Percentiles rank a stretch among this genome's conserved stretches.
These are phyloP conservation scores for Talaromyces wortmannii DNA, from an alignment of 495 filamentous ascomycete genomes.

Conservation along the genomic window DNA sequence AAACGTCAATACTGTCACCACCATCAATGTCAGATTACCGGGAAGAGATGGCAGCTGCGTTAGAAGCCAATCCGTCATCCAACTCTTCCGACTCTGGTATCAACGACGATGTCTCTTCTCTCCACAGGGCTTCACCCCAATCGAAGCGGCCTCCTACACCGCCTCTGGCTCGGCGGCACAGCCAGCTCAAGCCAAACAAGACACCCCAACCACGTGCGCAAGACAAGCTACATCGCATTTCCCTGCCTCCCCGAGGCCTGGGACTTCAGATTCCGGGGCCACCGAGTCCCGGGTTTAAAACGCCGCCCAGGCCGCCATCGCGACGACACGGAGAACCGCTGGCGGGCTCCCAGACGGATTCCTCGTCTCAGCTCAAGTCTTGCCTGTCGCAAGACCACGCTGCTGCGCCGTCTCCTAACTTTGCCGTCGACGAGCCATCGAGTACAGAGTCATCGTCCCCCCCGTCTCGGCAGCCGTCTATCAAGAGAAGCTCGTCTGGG, in stretches of 20 bases:
- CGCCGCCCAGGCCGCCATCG: constrained; percentile 9
- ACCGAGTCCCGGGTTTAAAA: constrained; percentile 23
- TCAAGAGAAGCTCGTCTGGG: constrained; percentile 7
- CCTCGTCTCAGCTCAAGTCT: neutral
- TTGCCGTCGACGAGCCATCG: constrained; percentile 6
- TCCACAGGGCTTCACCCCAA: constrained; percentile 14
- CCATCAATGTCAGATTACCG: neutral
- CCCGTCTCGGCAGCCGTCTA: constrained; percentile 23
- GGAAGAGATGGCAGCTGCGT: neutral
- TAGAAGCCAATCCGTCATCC: neutral
- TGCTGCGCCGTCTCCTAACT: neutral
- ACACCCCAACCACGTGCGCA: constrained; percentile 24
- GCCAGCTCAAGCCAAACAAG: constrained; percentile 30
- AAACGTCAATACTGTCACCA: neutral
- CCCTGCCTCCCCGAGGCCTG: constrained; percentile 17
- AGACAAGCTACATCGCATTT: constrained; percentile 23
- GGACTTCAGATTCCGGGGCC: constrained; percentile 22
- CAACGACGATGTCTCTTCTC: constrained; percentile 15
- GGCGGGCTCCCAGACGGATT: neutral
- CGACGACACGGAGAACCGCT: constrained; percentile 9
- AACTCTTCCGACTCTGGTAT: neutral
- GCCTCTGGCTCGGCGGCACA: constrained; percentile 40
- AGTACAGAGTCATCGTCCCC: neutral
- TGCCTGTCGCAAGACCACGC: constrained; percentile 1
- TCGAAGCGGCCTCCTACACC: constrained; percentile 44